Base-by-base conservation (phyloP, 2,329 filamentous ascomycete species). In the Talaromyces sp. region DNA sequence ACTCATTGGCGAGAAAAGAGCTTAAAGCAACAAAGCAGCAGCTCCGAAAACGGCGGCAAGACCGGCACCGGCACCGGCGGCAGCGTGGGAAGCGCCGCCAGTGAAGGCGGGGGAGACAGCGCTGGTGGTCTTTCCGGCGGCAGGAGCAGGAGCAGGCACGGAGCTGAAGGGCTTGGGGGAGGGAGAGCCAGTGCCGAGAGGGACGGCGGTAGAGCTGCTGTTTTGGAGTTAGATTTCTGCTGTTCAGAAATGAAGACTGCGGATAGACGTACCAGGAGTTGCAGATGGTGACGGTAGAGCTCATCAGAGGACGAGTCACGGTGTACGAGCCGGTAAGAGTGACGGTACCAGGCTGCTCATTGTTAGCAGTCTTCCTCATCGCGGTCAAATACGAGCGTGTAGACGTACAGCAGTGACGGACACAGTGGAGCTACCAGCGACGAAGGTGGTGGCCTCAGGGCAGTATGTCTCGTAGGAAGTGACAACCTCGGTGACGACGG, bases 251-350 rank as follows among this genome's bases (percentile, higher is more conserved):
- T 12, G 8, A 25, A 12, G 18, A 11, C 6, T 28, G 28, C 4
- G 33, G 6, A 14, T 61, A 61, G 58, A 63, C 73, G 69, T 75
- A 78, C 76, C 77, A 77, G 69, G 73, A 66, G 70, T 72, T 71
- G 72, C 76, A 79, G 69, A 73, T 69, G 67, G 75, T 75, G 67
- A 88, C 80, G 69, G 82, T 85, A 66, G 86, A 74, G 61, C 81
- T 82, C 67, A 74, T 69, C 68, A 83, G 75, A 65, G 84, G 80
- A 71, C 80, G 77, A 59, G 81, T 82, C 68, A 86, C 79, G 55
- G 82, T 90, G 86, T 86, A 89, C 70, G 87, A 84, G 83, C 88
- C 89, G 82, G 85, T 85, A 82, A 90, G 84, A 80, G 87, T 90
- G 76, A 89, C 77, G 75, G 86, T 88, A 75, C 86, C 88, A 74